Evolutionary conservation across 2,329 filamentous ascomycete species (phyloP), one percentile per base, ranked within the genome.

Genomic region (Pseudocercospora fuligena): DNA sequence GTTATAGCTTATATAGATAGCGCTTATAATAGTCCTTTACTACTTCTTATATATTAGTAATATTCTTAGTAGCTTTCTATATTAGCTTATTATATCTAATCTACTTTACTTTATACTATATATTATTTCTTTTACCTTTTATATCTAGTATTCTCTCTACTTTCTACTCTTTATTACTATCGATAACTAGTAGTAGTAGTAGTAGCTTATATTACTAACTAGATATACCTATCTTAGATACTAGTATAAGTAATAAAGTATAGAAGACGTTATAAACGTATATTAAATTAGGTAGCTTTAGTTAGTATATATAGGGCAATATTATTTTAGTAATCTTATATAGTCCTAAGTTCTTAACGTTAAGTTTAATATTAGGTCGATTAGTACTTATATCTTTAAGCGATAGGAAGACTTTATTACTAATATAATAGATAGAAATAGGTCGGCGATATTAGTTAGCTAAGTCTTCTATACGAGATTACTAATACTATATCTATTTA

Each of bases 291-390:
- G 29, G 29, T n/a, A 58, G n/a, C 11, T 58, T 21, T 33, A 58
- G 7, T 33, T 58, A 58, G 54, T 58, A 58, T 12, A 21, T 19
- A 19, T 58, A 58, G n/a, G 21, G 29, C 21, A 36, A 58, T 31
- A 58, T 16, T 2, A 58, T 29, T 58, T 58, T 36, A 31, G 21
- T 40, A 40, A 58, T 33, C 19, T 58, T 21, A 36, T 58, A 58
- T 25, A 36, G 29, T 12, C 54, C 19, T 4, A 29, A 58, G 54
- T 58, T 19, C 43, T 47, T 19, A 19, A 47, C 3, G 5, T 47
- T 11, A 5, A 47, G 43, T n/a, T 47, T 47, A 19, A 6, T 8
- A 8, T 19, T 19, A 1, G 6, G 43, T 47, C 9, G n/a, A 19
- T 47, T 19, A 19, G 21, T 47, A 47, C n/a, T 47, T 19, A 47